Percentiles rank a stretch among this genome's conserved stretches.
Conservation (phyloP, 2,329 filamentous ascomycete species). For the Sporothrix phasma region DNA sequence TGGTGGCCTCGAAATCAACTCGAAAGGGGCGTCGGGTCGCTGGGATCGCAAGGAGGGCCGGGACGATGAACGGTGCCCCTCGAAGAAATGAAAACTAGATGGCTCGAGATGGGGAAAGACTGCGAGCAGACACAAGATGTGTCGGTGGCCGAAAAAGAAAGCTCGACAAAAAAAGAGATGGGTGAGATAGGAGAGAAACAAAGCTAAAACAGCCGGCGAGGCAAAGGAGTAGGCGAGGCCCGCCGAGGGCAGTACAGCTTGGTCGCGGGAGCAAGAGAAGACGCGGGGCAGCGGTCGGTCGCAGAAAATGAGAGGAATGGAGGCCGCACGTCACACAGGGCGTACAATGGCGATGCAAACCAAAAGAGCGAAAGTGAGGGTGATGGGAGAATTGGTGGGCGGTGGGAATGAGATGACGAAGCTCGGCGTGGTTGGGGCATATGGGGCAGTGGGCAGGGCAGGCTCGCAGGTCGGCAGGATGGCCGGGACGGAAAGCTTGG, state of each 20-base stretch:
- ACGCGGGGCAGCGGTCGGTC: neutral
- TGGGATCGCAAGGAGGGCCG: neutral
- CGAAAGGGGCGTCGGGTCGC: neutral
- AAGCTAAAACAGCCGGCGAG: conserved; percentile 10
- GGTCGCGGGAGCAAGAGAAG: neutral
- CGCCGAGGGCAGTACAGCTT: conserved; percentile 1
- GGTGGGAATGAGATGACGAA: conserved; percentile 17
- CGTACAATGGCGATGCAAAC: conserved; percentile 7
- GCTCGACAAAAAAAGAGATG: neutral
- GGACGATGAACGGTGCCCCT: neutral
- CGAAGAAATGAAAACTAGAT: neutral
- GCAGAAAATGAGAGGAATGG: neutral
- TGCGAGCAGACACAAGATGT: neutral
- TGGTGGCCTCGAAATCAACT: conserved; percentile 31
- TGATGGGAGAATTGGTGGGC: neutral
- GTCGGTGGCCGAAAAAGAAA: neutral
- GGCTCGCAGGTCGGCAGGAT: neutral
- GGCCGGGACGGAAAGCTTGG: neutral
- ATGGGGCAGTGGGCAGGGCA: conserved; percentile 1
- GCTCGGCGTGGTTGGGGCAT: conserved; percentile 10
- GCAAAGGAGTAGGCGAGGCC: neutral
- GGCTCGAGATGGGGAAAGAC: neutral
- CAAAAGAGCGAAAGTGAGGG: conserved; percentile 1
- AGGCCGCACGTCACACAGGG: neutral
- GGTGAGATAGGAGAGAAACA: conserved; percentile 9